Base-by-base conservation (phyloP, 345 rosid genomes). In the Brassica incana region DNA sequence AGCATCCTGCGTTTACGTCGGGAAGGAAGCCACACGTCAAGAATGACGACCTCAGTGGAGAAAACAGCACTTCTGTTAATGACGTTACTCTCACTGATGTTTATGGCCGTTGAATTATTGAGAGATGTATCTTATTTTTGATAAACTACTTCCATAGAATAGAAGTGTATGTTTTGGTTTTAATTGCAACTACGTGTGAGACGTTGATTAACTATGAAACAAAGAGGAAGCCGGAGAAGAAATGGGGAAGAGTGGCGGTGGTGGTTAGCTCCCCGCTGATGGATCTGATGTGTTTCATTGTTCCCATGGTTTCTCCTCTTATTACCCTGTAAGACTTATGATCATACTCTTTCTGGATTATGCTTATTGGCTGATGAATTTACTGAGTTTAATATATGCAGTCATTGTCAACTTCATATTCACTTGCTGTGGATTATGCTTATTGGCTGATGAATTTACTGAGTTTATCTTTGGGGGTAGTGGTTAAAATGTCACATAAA, bases 1-100 rank as follows among this genome's bases (percentile, higher is more conserved):
- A 80, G 8, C 85, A 81, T 52, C 92, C 95, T 3, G 92, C 91
- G 35, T 88, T 84, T 65, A 68, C 78, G 9, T 18, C 15, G 36
- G 83, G 80, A 61, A 81, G 78, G 56, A 45, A 2, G 43, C 7
- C 35, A 23, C 48, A 32, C 8, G 35, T 56, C 9, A 83, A 71
- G 25, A 76, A 14, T 27, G 71, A 74, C 18, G 75, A 29, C 23
- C 25, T 50, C 3, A 81, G 83, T 1, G 85, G 77, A 9, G 78
- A 78, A 66, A 64, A 68, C 35, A 16, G 72, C 59, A 6, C 38
- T 62, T 84, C 88, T 4, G 25, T 64, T 8, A 85, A 90, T 25
- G 80, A 81, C 11, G 40, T 85, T 10, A 85, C 89, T 0, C 9
- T 87, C 32, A 50, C 87, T 0, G 18, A 18, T 18, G 30, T 86